These are phyloP conservation scores for Pseudogymnoascus sp. DNA, from an alignment of 2,329 filamentous ascomycete genomes.

Conservation along the genomic window DNA sequence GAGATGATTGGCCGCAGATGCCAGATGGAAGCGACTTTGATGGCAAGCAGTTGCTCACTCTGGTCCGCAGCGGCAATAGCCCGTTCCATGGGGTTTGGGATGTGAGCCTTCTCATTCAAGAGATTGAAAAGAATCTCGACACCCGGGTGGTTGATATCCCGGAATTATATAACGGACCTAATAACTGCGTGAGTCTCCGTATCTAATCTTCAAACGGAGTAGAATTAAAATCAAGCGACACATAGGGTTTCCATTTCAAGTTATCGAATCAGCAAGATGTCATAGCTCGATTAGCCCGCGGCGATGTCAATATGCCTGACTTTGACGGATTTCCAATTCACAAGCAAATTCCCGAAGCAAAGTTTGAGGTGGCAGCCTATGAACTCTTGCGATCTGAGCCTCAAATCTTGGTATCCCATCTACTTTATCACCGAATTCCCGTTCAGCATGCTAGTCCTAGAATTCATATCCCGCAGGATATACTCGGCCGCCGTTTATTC, in stretches of 20 bases:
- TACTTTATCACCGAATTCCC: conserved; percentile 19
- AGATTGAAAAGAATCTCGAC: conserved; percentile 21
- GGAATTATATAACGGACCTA: conserved; percentile 18
- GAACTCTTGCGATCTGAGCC: conserved; percentile 16
- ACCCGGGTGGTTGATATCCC: conserved; percentile 22
- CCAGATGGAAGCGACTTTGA: no score
- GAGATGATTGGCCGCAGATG: background rate
- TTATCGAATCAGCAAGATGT: conserved; percentile 17
- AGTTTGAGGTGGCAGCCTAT: conserved; percentile 19
- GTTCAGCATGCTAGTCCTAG: conserved; percentile 10
- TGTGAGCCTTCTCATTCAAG: conserved; percentile 22
- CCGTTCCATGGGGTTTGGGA: conserved; percentile 22
- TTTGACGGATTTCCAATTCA: conserved; percentile 14
- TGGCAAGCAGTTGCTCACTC: conserved; percentile 11
- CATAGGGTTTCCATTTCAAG: conserved; percentile 16
- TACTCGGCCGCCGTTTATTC: background rate
- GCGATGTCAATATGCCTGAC: conserved; percentile 16
- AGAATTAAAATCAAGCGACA: background rate
- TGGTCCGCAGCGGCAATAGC: conserved; percentile 18
- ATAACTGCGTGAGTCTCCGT: conserved; percentile 23
- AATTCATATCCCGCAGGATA: conserved; percentile 8
- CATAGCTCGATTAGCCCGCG: conserved; percentile 17
- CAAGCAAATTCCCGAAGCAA: conserved; percentile 14
- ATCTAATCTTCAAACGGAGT: background rate
- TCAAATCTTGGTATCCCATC: conserved; percentile 15